Conservation (phyloP, 768 basidiomycete genomes). For the Rhodotorula graminis region DNA sequence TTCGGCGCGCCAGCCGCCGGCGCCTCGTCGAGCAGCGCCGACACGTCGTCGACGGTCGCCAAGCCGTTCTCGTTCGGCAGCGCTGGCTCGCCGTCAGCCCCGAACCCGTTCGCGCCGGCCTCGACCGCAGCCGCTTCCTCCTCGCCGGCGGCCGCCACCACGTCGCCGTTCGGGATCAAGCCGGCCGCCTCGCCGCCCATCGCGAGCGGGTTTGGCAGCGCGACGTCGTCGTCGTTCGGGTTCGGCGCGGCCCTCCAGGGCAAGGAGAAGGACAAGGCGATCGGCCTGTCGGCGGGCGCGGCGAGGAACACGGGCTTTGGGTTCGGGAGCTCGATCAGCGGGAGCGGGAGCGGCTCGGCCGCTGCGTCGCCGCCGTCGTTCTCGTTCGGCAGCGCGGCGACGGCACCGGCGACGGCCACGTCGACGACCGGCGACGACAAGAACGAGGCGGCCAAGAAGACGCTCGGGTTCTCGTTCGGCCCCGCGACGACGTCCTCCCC, state of each 20-base stretch:
- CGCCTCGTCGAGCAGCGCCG: too few relatives aligned
- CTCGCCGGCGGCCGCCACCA: constrained; percentile 12
- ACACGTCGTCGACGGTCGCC: background rate
- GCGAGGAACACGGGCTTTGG: constrained; percentile 18
- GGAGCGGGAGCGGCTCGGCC: background rate
- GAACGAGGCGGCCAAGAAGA: constrained; percentile 11
- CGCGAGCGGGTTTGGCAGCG: constrained; percentile 31
- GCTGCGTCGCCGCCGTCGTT: constrained; percentile 1
- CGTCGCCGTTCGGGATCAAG: background rate
- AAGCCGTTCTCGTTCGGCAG: background rate
- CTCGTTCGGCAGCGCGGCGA: constrained; percentile 3
- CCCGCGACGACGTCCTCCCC: background rate
- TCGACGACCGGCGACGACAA: background rate
- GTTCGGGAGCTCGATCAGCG: constrained; percentile 19
- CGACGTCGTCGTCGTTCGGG: constrained; percentile 27
- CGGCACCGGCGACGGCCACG: background rate
- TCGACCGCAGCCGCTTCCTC: constrained; percentile 15
- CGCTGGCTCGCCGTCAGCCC: background rate
- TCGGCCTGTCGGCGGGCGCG: constrained; percentile 1
- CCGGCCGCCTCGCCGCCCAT: constrained; percentile 29
- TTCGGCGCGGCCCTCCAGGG: constrained; percentile 33
- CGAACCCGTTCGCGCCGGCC: constrained; percentile 1
- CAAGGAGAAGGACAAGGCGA: constrained; percentile 27
- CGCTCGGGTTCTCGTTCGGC: constrained; percentile 20
- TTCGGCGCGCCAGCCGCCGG: background rate